A percentile compares a stretch with the other conserved stretches of the same genome.
Evolutionary conservation across 306 rosid species (phyloP).

Genomic region (Castanospermum australe): DNA sequence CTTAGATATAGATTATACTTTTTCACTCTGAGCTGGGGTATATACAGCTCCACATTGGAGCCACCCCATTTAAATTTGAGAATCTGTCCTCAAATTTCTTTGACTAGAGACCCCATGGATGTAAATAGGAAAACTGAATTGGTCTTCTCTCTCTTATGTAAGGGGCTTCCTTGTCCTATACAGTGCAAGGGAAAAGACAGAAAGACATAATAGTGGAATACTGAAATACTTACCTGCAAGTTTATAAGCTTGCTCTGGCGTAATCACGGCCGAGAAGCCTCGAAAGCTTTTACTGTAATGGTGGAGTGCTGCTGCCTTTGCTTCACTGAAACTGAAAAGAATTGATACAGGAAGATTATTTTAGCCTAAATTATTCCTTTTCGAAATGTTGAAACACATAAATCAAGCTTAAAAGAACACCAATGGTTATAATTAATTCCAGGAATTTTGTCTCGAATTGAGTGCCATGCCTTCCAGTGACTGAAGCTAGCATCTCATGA

Average conservation of each 20-base stretch:
- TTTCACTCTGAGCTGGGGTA: neutral
- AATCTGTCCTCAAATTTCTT: neutral
- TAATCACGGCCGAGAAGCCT: conserved; percentile 77
- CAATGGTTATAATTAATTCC: neutral
- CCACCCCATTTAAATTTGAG: neutral
- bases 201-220: neutral
- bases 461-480: conserved; percentile 51
- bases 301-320: conserved; percentile 49
- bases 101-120: neutral
- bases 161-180: neutral
- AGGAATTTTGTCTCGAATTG: neutral
- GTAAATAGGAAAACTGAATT: neutral
- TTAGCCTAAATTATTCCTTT: neutral
- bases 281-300: conserved; percentile 65
- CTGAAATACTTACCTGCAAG: conserved; percentile 56
- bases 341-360: neutral
- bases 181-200: neutral
- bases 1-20: neutral
- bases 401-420: neutral
- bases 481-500: conserved; percentile 64
- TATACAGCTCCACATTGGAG: neutral
- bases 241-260: conserved; percentile 56
- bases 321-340: conserved; percentile 42
- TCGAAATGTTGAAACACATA: conserved; percentile 2
- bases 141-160: neutral